Percentiles rank a stretch among this genome's conserved stretches.
These are phyloP conservation scores for Cucurbita ficifolia DNA, from an alignment of 306 rosid species.

Conservation along the genomic window DNA sequence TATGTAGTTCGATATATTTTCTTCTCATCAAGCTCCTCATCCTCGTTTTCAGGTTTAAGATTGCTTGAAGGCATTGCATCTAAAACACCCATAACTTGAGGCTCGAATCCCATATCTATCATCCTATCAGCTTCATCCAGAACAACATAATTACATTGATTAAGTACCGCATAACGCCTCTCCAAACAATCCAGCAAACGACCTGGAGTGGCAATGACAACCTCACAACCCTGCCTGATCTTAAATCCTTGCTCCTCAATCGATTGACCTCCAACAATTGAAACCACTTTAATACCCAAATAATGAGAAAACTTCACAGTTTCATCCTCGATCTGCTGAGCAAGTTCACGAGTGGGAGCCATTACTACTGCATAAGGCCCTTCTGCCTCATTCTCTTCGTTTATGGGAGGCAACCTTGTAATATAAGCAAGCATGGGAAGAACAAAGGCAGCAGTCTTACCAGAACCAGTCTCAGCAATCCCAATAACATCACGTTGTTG, in stretches of 20 bases:
- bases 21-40: conserved; percentile 82
- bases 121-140: conserved; percentile 95
- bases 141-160: conserved; percentile 90
- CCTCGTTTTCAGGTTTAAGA: conserved; percentile 78
- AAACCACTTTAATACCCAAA: conserved; percentile 71
- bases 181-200: conserved; percentile 82
- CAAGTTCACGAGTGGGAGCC: conserved; percentile 96
- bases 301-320: conserved; percentile 68
- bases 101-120: conserved; percentile 95
- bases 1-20: conserved; percentile 80
- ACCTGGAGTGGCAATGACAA: conserved; percentile 88
- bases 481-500: conserved; percentile 89
- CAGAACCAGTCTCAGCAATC: conserved; percentile 79
- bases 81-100: conserved; percentile 74
- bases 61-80: conserved; percentile 97
- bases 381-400: conserved; percentile 82
- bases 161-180: conserved; percentile 71
- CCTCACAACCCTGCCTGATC: conserved; percentile 80
- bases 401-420: conserved; percentile 71
- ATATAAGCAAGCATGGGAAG: conserved; percentile 86
- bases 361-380: conserved; percentile 90
- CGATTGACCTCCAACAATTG: conserved; percentile 90
- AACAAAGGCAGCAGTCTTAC: conserved; percentile 91
- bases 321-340: conserved; percentile 89
- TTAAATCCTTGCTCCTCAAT: conserved; percentile 88